These are phyloP conservation scores for Trichoderma brevicompactum DNA, from an alignment of 2,329 filamentous ascomycete genomes.

Conservation along the genomic window DNA sequence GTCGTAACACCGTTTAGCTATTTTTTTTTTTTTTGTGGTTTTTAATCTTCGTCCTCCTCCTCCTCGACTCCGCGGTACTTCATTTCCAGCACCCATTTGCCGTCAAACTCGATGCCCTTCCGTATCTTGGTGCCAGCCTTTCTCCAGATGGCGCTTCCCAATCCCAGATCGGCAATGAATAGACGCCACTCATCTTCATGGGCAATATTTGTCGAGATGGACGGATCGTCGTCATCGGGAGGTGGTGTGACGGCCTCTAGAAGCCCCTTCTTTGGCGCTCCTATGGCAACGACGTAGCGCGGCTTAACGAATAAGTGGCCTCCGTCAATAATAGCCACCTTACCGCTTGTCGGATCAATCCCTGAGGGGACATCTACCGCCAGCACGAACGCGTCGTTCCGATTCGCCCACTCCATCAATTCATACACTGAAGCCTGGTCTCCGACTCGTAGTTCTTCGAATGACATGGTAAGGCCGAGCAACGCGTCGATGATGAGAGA, in stretches of 20 bases:
- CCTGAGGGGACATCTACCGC: conserved; percentile 92
- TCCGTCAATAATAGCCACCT: conserved; percentile 70
- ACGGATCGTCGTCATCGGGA: conserved; percentile 46
- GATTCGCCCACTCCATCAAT: conserved; percentile 92
- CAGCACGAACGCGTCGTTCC: conserved; percentile 79
- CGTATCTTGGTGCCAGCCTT: conserved; percentile 81
- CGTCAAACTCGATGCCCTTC: conserved; percentile 85
- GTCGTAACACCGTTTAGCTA: background rate
- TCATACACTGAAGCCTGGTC: conserved; percentile 86
- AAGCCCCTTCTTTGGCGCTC: conserved; percentile 83
- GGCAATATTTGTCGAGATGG: conserved; percentile 38
- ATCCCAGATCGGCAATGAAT: conserved; percentile 84
- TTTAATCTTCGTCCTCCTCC: conserved; percentile 33
- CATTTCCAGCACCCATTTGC: conserved; percentile 81
- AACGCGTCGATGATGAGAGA: conserved; percentile 88
- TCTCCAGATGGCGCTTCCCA: conserved; percentile 81
- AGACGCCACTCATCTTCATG: conserved; percentile 73
- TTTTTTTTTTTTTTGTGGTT: background rate
- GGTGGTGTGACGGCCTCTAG: conserved; percentile 71
- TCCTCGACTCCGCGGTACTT: conserved; percentile 49
- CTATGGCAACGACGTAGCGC: conserved; percentile 82
- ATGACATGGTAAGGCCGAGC: conserved; percentile 82
- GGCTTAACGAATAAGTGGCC: conserved; percentile 79
- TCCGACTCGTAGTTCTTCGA: conserved; percentile 82
- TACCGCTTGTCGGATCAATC: conserved; percentile 77